phyloP scores from a whole-genome alignment of 2,329 filamentous ascomycete genomes.

The Tolypocladium cylindrosporum region DNA sequence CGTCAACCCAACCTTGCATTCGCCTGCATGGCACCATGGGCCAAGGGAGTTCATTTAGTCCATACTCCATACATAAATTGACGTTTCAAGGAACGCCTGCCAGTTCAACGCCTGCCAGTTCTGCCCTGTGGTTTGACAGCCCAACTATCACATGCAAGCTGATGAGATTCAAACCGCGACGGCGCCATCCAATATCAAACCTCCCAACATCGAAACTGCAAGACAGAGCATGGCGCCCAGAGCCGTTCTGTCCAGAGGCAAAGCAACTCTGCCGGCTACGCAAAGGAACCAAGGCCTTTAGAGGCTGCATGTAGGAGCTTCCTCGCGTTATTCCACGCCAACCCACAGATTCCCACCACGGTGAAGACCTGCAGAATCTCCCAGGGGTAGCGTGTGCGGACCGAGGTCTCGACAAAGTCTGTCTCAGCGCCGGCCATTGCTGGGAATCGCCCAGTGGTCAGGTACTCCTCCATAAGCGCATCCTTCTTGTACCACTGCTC shows the following conservation, averaged over 20 bases:
- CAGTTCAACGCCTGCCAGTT: not conserved
- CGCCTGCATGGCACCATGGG: not conserved
- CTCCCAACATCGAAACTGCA: not conserved
- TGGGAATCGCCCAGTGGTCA: conserved; percentile 70
- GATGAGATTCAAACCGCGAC: too few species aligned
- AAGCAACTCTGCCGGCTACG: not conserved
- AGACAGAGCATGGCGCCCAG: not conserved
- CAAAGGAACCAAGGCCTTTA: conserved; percentile 10
- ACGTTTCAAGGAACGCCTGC: not conserved
- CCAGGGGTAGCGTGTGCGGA: conserved; percentile 41
- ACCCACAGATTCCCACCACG: conserved; percentile 33
- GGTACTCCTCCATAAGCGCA: conserved; percentile 72
- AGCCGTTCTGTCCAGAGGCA: not conserved
- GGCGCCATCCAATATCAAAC: not conserved
- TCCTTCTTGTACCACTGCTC: conserved; percentile 92
- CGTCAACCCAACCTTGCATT: not conserved
- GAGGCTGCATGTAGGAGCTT: conserved; percentile 15
- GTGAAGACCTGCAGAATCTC: conserved; percentile 47
- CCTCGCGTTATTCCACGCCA: conserved; percentile 29
- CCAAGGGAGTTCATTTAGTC: not conserved
- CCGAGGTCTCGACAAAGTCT: conserved; percentile 47
- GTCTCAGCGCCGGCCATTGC: conserved; percentile 43
- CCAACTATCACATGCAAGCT: not conserved
- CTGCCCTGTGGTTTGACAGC: not conserved
- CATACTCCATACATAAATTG: not conserved